A percentile compares a stretch with the other conserved stretches of the same genome.
phyloP scores from a whole-genome alignment of 768 basidiomycete genomes.

The Suillus discolor region DNA sequence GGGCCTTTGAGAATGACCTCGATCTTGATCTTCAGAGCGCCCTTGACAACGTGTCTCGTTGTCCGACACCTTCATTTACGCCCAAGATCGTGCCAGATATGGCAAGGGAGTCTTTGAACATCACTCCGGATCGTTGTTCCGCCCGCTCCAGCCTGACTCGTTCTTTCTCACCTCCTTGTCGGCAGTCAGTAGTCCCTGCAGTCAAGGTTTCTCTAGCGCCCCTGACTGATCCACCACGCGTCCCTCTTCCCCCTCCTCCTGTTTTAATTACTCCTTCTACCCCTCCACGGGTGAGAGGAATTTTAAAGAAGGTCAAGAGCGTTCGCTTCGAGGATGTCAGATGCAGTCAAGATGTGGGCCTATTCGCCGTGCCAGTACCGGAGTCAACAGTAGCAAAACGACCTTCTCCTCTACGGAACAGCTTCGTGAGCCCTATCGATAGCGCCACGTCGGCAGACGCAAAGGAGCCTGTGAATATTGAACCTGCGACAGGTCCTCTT shows the following conservation, averaged over 20 bases:
- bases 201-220: neutral
- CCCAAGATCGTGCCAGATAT: neutral
- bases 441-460: neutral
- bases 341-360: constrained; percentile 6
- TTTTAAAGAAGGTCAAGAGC: constrained; percentile 42
- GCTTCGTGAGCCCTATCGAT: constrained; percentile 8
- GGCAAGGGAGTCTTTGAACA: constrained; percentile 4
- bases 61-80: neutral
- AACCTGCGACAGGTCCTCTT: neutral
- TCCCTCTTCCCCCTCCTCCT: constrained; percentile 24
- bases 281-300: constrained; percentile 34
- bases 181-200: constrained; percentile 6
- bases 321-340: constrained; percentile 38
- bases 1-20: constrained; percentile 38
- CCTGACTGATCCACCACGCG: constrained; percentile 19
- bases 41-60: constrained; percentile 5
- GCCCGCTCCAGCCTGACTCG: constrained; percentile 11
- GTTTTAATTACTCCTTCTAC: constrained; percentile 29
- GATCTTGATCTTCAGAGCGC: constrained; percentile 15
- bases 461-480: neutral
- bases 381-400: constrained; percentile 6
- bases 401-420: constrained; percentile 12
- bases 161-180: constrained; percentile 19
- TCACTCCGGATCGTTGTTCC: constrained; percentile 19
- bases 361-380: constrained; percentile 2